phyloP scores from a whole-genome alignment of 768 basidiomycete genomes.

The Gloeostereum incarnatum region DNA sequence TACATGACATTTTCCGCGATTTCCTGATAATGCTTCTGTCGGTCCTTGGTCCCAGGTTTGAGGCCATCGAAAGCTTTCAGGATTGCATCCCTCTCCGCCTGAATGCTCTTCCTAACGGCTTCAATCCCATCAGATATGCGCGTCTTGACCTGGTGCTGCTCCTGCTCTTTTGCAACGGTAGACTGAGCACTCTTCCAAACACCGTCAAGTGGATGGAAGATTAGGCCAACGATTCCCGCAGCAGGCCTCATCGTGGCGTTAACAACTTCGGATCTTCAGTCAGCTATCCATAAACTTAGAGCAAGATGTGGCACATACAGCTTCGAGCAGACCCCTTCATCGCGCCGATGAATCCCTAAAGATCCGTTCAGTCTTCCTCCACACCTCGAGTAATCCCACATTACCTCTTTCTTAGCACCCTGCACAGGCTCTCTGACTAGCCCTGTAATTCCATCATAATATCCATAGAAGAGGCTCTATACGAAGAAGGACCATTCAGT shows the following conservation, averaged over 20 bases:
- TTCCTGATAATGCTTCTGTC: constrained; percentile 23
- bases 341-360: constrained; percentile 23
- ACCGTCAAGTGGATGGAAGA: constrained; percentile 20
- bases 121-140: constrained; percentile 29
- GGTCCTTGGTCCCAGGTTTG: constrained; percentile 16
- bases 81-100: constrained; percentile 21
- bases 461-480: constrained; percentile 22
- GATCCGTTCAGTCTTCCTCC: neutral
- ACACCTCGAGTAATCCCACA: neutral
- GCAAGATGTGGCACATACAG: constrained; percentile 14
- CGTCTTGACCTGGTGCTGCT: constrained; percentile 23
- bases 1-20: constrained; percentile 21
- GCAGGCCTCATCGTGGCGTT: constrained; percentile 22
- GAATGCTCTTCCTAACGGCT: constrained; percentile 23
- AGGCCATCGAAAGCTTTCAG: constrained; percentile 27
- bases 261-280: constrained; percentile 12
- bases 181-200: constrained; percentile 26
- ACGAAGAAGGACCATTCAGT: neutral
- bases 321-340: constrained; percentile 25
- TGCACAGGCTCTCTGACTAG: constrained; percentile 20
- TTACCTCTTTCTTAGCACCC: constrained; percentile 23
- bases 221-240: constrained; percentile 23
- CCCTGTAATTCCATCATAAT: constrained; percentile 26
- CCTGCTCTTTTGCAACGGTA: constrained; percentile 18
- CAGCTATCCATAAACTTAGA: neutral